These are phyloP conservation scores for Betula pendula DNA, from an alignment of 306 rosid species.

Conservation along the genomic window DNA sequence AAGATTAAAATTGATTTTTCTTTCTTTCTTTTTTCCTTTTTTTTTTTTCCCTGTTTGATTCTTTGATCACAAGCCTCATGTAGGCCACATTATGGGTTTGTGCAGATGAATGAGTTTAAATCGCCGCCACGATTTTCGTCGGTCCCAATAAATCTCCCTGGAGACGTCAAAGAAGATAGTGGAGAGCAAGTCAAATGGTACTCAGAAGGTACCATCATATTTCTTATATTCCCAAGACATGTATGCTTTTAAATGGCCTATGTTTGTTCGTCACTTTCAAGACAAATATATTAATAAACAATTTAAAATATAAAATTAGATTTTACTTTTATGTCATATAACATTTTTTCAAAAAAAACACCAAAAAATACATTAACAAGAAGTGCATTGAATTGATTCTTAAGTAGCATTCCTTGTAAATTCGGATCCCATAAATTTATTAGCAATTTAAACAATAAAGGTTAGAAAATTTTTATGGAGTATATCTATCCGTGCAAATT, in stretches of 20 bases:
- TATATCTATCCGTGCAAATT: too few relatives aligned
- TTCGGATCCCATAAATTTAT: too few relatives aligned
- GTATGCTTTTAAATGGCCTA: not conserved
- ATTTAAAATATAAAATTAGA: too few relatives aligned
- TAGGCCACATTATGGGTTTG: conserved; percentile 6
- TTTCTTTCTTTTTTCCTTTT: not conserved
- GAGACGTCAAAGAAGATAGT: conserved; percentile 20
- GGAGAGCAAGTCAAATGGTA: conserved; percentile 14
- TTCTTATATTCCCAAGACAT: not conserved
- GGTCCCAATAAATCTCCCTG: conserved; percentile 31
- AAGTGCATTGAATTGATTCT: not conserved
- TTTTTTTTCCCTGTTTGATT: not conserved
- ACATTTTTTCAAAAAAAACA: too few relatives aligned
- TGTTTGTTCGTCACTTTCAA: too few relatives aligned
- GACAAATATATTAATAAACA: too few relatives aligned
- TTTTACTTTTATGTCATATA: too few relatives aligned
- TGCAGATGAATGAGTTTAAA: conserved; percentile 75
- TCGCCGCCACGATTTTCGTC: conserved; percentile 34
- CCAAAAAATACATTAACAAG: too few relatives aligned
- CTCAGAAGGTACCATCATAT: conserved; percentile 31
- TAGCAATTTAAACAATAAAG: too few relatives aligned
- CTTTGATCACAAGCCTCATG: conserved; percentile 5
- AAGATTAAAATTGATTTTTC: not conserved
- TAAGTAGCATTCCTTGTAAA: too few relatives aligned
- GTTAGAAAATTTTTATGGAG: too few relatives aligned